Base-by-base conservation (phyloP, 345 rosid species). In the Aethionema arabicum region DNA sequence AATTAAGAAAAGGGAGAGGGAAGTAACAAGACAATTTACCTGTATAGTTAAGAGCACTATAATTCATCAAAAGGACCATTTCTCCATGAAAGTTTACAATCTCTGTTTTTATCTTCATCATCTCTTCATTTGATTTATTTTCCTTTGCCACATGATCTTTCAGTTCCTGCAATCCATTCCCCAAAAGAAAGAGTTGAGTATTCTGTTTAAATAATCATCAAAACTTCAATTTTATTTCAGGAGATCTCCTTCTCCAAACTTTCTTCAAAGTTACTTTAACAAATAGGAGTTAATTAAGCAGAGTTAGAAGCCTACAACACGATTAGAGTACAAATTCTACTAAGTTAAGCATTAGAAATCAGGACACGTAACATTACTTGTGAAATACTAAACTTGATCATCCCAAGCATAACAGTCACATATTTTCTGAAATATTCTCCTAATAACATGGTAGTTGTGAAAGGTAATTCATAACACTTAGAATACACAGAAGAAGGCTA, bases 31-130 rank as follows among this genome's bases (percentile, higher is more conserved):
- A 43, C 48, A 33, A 12, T 7, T 6, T 73, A 91, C 98, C 96
- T 70, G 97, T 93, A 52, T 90, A 90, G 76, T 93, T 90, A 48
- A 93, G 96, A 66, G 97, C 90, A 66, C 99, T 93, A 27, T 93
- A 93, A 63, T 90, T 93, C 83, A 87, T 91, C 69, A 93, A 77
- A 51, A 93, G 50, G 47, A 93, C 95, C 99, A 93, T 93, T 77
- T 93, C 99, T 39, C 99, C 97, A 43, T 90, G 97, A 60, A 93
- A 85, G 44, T 85, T 95, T 7, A 87, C 91, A 63, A 93, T 90
- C 76, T 93, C 91, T 76, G 80, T 90, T 69, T 84, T 68, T 50
- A 84, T 83, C 67, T 72, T 81, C 4, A 81, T 77, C 72, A 80
- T 73, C 71, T 84, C 90, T 63, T 84, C 85, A 50, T 53, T 64